Percentiles rank a stretch among this genome's conserved stretches.
phyloP scores from a whole-genome alignment of 768 basidiomycete genomes.

The Kwoniella heveanensis region DNA sequence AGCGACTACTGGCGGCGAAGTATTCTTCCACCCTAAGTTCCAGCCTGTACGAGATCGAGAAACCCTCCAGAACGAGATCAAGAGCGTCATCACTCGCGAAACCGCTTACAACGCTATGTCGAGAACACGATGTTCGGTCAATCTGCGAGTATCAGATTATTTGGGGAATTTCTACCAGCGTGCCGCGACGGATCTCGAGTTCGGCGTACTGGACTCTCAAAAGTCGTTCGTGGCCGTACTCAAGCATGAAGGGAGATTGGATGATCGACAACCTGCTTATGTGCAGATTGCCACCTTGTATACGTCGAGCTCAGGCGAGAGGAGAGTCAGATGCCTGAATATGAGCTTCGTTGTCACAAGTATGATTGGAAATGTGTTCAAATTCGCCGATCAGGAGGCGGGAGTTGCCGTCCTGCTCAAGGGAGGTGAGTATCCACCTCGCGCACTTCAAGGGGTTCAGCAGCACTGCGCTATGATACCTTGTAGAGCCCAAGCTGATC shows the following conservation, averaged over 20 bases:
- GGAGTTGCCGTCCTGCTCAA: slow-evolving; percentile 73
- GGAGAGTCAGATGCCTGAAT: slow-evolving; percentile 82
- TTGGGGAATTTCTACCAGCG: slow-evolving; percentile 57
- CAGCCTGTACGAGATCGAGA: slow-evolving; percentile 67
- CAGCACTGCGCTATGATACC: too few species aligned
- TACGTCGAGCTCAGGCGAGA: slow-evolving; percentile 72
- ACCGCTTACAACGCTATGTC: slow-evolving; percentile 79
- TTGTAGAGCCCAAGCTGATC: background rate
- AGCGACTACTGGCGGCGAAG: slow-evolving; percentile 79
- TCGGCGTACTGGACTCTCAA: slow-evolving; percentile 78
- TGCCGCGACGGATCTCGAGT: slow-evolving; percentile 69
- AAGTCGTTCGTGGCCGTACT: slow-evolving; percentile 75
- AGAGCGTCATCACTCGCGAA: slow-evolving; percentile 65
- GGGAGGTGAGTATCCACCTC: slow-evolving; percentile 63
- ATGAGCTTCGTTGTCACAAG: slow-evolving; percentile 77
- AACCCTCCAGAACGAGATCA: slow-evolving; percentile 73
- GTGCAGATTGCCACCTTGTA: slow-evolving; percentile 87
- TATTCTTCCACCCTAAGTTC: slow-evolving; percentile 92
- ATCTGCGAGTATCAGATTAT: slow-evolving; percentile 56
- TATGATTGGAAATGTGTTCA: slow-evolving; percentile 88
- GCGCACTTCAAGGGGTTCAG: too few species aligned
- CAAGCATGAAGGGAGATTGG: slow-evolving; percentile 69
- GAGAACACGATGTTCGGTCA: slow-evolving; percentile 80
- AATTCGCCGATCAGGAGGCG: slow-evolving; percentile 86
- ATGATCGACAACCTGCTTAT: slow-evolving; percentile 71